Percentiles rank a stretch among this genome's conserved stretches.
Conservation (phyloP, 805 yeast genomes). For the Wickerhamomyces kurtzmanii region DNA sequence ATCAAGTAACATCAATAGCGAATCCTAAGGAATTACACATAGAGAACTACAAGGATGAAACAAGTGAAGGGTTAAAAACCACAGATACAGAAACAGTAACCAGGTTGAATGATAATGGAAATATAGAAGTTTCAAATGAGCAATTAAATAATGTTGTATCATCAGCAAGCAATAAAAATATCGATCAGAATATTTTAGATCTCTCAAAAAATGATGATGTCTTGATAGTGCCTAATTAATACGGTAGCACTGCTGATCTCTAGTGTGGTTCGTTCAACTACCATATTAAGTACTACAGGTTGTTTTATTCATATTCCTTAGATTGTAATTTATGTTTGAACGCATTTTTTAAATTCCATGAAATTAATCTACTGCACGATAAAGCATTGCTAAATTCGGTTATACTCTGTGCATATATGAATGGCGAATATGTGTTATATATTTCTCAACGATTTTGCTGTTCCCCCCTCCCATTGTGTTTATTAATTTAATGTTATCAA, state of each 20-base stretch:
- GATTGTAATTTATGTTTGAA: too few relatives aligned
- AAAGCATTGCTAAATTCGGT: background rate
- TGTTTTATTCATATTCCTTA: too few relatives aligned
- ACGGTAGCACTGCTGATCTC: background rate
- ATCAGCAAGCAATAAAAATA: background rate
- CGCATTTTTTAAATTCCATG: background rate
- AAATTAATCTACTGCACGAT: background rate
- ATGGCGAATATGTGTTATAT: too few relatives aligned
- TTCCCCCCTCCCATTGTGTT: background rate
- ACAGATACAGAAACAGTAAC: too few relatives aligned
- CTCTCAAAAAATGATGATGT: background rate
- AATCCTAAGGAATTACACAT: too few relatives aligned
- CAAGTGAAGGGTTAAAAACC: too few relatives aligned
- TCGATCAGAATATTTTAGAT: background rate
- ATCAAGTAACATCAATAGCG: too few relatives aligned
- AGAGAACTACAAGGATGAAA: too few relatives aligned
- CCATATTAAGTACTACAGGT: too few relatives aligned
- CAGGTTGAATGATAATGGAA: too few relatives aligned
- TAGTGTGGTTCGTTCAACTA: background rate
- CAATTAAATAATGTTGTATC: background rate
- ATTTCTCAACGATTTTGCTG: background rate
- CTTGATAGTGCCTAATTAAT: background rate
- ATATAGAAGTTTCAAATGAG: background rate
- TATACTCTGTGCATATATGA: too few relatives aligned
- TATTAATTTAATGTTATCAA: background rate